Base-by-base conservation (phyloP, 1,139 yeast species). In the Lizanozyma gosingica region DNA sequence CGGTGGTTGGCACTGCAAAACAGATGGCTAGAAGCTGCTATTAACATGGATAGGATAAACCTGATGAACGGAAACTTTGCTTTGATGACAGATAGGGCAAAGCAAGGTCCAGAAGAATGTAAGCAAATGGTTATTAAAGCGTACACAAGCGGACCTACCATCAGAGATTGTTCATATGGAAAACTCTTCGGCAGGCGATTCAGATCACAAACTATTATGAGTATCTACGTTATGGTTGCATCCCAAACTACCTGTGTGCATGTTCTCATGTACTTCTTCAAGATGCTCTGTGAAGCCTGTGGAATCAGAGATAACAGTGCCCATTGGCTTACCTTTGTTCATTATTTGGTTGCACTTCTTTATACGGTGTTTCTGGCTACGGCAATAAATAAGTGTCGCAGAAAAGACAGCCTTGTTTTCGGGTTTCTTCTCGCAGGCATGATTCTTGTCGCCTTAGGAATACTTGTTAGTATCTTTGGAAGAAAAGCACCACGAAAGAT, bases 1-100 rank as follows among this genome's bases (percentile, higher is more conserved):
- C 64, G 74, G 60, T 69, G 74, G 74, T 62, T 67, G 53, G 71
- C 72, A 37, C 67, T 65, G 43, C 67, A 67, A 42, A 69, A 65
- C 39, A 53, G 60, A 49, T 66, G 69, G 68, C 70, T 67, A 17
- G 69, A 65, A 32, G 67, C 70, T 36, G 67, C 17, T 3, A 16
- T 11, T n/a, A 35, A 27, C 17, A 27, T 38, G 17, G 35, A 37
- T 18, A 17, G 14, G 16, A 38, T 18, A 32, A 33, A 37, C 14
- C 35, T 22, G 6, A 22, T 22, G 29, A 22, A 22, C 29, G 9
- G 11, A 11, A 22, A 6, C 9, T 6, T 11, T 11, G 11, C 29
- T 22, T 6, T 11, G 6, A 22, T 6, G 29, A 22, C 6, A 6
- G 11, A 22, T 6, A 22, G 29, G 11, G 29, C 11, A 22, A 6